Base-by-base conservation (phyloP, 2,329 filamentous ascomycete genomes). In the Aaosphaeria pasadenensis region DNA sequence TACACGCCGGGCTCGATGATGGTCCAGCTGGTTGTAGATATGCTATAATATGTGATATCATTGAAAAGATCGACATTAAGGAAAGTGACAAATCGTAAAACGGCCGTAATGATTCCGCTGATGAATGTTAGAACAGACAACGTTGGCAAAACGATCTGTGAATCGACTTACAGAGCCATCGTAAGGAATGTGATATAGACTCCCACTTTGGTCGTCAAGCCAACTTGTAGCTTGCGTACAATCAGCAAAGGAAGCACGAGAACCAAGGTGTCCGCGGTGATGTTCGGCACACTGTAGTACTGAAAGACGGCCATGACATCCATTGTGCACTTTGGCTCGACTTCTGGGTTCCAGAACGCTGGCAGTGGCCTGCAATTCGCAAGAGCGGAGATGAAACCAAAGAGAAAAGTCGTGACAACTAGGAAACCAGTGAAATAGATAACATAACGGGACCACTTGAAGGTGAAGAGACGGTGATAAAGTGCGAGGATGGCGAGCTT, bases 241-340 rank as follows among this genome's bases (percentile, higher is more conserved):
- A 66, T 59, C 2, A 69, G 69, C 30, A 71, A 52, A 3, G 71
- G 70, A 6, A 72, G 50, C 2, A 63, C 24, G 1, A 72, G 53
- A 45, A 74, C 53, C 4, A 66, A 51, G 4, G 63, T 48, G 48
- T 73, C 69, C 17, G 71, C 69, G 5, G 64, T 42, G n/a, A 72
- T 69, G 45, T 71, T 71, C 5, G 68, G 65, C 24, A 71, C 44
- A 42, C 57, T 56, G 45, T 62, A 44, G 57, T 63, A 44, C 49
- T 57, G 50, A 30, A 57, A 53, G 1, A 43, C 47, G 5, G 43
- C 40, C 43, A 51, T 50, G 5, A 40, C 39, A 29, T 59, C 45
- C 48, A 59, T 54, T 2, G 43, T 51, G 39, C 57, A 59, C 11
- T 41, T 33, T 6, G 11, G 31, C 6, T 41, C 31, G n/a, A 51